Evolutionary conservation across 2,329 filamentous ascomycete species (phyloP).

Genomic region (Trichoderma asperellum): DNA sequence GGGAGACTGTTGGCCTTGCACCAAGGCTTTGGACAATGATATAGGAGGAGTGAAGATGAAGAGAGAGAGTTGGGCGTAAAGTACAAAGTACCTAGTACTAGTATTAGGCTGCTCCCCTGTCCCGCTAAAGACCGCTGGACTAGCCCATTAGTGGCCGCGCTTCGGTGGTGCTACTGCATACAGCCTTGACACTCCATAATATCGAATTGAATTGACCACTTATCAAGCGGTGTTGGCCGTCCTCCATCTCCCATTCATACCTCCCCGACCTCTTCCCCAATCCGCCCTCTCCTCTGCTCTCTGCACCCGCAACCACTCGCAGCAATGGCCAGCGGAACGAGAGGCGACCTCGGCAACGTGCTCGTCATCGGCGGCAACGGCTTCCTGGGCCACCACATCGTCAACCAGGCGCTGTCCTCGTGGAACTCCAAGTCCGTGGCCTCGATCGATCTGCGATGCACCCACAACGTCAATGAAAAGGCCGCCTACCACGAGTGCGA

Average conservation of each 20-base stretch:
- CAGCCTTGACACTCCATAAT: not conserved
- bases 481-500: slow-evolving; percentile 74
- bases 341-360: slow-evolving; percentile 64
- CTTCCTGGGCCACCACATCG: slow-evolving; percentile 82
- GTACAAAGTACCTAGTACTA: not conserved
- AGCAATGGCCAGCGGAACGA: slow-evolving; percentile 27
- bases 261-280: not conserved
- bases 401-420: slow-evolving; percentile 67
- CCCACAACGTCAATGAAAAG: slow-evolving; percentile 65
- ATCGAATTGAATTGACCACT: not conserved
- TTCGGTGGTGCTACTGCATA: not conserved
- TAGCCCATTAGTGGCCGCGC: not conserved
- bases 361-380: slow-evolving; percentile 83
- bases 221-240: not conserved
- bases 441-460: slow-evolving; percentile 73
- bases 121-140: not conserved
- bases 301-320: not conserved
- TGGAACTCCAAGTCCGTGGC: slow-evolving; percentile 60
- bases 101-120: not conserved
- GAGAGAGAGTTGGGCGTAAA: not conserved
- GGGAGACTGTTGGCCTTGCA: not conserved
- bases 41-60: not conserved
- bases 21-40: not conserved
- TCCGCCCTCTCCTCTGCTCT: not conserved
- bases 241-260: not conserved